These are phyloP conservation scores for Pythium sp. DNA, from an alignment of 352 stramenopile species.

Conservation along the genomic window DNA sequence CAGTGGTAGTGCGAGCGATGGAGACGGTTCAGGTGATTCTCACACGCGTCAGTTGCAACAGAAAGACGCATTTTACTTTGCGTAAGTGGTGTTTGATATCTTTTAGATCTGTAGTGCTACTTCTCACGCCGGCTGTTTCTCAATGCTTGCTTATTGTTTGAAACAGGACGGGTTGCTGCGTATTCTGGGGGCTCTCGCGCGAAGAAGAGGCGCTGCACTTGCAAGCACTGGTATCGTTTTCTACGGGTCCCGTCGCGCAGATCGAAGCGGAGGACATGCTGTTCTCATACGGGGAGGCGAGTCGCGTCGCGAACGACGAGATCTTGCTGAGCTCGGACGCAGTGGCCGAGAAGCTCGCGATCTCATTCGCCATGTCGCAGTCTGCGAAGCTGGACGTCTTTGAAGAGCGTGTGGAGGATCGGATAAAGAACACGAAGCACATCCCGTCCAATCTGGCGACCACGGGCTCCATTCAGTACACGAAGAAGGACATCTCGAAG, in stretches of 20 bases:
- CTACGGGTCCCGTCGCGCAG: slow-evolving; percentile 37
- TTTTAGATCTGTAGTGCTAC: too few species aligned
- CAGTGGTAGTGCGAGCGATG: background rate
- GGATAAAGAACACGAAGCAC: slow-evolving; percentile 78
- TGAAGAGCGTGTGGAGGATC: slow-evolving; percentile 84
- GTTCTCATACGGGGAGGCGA: slow-evolving; percentile 51
- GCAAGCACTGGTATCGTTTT: slow-evolving; percentile 53
- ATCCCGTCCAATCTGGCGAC: slow-evolving; percentile 86
- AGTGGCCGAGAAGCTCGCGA: slow-evolving; percentile 86
- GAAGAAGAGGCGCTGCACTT: slow-evolving; percentile 54
- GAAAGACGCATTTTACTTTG: slow-evolving; percentile 75
- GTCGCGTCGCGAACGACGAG: slow-evolving; percentile 71
- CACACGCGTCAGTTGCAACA: slow-evolving; percentile 25
- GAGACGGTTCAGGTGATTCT: slow-evolving; percentile 9
- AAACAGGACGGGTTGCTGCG: slow-evolving; percentile 59
- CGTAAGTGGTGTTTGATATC: too few species aligned
- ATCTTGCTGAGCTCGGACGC: slow-evolving; percentile 70
- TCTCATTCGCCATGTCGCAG: slow-evolving; percentile 91
- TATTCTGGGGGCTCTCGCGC: slow-evolving; percentile 64
- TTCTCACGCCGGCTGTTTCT: too few species aligned
- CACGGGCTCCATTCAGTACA: slow-evolving; percentile 87
- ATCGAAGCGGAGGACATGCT: slow-evolving; percentile 64
- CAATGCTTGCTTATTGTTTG: too few species aligned
- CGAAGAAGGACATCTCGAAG: slow-evolving; percentile 87
- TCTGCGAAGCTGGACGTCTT: slow-evolving; percentile 91